These are phyloP conservation scores for Ceratocystis colombiana DNA, from an alignment of 2,329 filamentous ascomycete genomes.

Conservation along the genomic window DNA sequence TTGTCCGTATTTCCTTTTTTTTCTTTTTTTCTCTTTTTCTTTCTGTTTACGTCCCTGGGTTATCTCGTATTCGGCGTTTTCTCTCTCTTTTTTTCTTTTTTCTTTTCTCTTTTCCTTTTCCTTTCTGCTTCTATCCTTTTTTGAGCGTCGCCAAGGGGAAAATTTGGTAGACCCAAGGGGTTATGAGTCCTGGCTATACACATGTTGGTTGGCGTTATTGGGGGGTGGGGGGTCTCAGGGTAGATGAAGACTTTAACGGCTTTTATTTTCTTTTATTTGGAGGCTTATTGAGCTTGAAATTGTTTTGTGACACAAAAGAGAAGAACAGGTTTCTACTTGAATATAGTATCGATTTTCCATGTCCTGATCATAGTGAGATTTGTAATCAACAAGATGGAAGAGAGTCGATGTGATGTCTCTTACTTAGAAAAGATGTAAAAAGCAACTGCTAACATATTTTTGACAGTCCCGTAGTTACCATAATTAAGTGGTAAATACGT, in stretches of 20 bases:
- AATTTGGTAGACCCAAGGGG: neutral
- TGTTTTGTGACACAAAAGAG: neutral
- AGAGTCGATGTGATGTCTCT: no score
- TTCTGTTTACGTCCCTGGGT: neutral
- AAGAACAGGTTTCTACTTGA: neutral
- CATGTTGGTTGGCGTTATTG: neutral
- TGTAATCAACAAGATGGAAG: no score
- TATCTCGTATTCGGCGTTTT: neutral
- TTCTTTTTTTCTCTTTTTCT: neutral
- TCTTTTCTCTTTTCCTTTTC: conserved; percentile 1
- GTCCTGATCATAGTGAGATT: neutral
- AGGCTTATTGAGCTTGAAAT: neutral
- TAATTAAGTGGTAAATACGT: neutral
- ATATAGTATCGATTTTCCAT: neutral
- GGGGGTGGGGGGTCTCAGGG: neutral
- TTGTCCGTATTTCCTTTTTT: neutral
- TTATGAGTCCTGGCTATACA: neutral
- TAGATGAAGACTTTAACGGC: neutral
- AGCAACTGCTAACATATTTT: neutral
- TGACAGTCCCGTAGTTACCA: neutral
- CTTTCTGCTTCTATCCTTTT: neutral
- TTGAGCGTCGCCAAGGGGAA: neutral
- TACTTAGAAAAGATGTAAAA: neutral
- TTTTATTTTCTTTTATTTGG: conserved; percentile 4
- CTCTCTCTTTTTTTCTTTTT: conserved; percentile 5